Conservation (phyloP, 129 eudicot species). For the Artemisia argyi region DNA sequence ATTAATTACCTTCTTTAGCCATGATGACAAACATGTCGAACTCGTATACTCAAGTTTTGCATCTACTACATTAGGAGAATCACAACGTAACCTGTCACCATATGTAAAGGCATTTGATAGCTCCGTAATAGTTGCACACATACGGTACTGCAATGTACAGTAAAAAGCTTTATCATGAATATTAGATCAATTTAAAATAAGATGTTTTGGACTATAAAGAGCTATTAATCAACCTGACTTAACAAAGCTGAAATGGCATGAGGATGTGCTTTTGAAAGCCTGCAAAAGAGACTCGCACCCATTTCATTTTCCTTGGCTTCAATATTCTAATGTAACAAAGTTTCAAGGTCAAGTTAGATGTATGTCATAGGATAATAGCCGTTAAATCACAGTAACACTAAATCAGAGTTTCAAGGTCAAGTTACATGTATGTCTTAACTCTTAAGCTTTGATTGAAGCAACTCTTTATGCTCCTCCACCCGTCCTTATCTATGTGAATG, state of each 20-base stretch:
- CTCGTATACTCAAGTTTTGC: constrained; percentile 62
- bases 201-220: background rate
- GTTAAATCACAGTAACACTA: constrained; percentile 4
- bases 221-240: constrained; percentile 52
- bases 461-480: no score
- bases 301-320: constrained; percentile 96
- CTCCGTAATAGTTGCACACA: constrained; percentile 94
- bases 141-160: constrained; percentile 73
- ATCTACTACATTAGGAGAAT: constrained; percentile 75
- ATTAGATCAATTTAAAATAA: background rate
- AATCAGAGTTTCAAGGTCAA: background rate
- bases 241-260: constrained; percentile 94
- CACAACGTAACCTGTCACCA: constrained; percentile 85
- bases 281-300: constrained; percentile 89
- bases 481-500: no score
- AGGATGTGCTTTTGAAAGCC: constrained; percentile 97
- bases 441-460: no score
- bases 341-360: constrained; percentile 11
- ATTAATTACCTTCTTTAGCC: constrained; percentile 71
- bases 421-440: constrained; percentile 5
- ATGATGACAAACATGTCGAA: constrained; percentile 4
- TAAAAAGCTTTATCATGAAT: background rate
- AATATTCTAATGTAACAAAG: constrained; percentile 49
- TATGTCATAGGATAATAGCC: background rate
- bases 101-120: constrained; percentile 91